Evolutionary conservation across 495 filamentous ascomycete genomes (phyloP).

Genomic region (Lasiosphaeria miniovina): DNA sequence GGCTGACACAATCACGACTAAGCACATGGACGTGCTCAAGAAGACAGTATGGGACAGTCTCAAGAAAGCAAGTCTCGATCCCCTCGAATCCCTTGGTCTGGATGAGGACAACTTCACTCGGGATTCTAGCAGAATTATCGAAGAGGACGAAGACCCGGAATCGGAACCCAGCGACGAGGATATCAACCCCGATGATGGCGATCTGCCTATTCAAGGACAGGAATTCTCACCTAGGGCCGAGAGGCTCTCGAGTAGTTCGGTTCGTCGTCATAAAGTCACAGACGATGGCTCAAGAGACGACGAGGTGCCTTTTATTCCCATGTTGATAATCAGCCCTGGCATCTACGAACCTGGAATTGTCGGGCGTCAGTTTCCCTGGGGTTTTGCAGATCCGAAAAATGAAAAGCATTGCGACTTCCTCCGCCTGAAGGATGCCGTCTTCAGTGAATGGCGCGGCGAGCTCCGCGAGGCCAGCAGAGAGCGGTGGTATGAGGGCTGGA

Average conservation of each 20-base stretch:
- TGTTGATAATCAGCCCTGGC: slow-evolving; percentile 93
- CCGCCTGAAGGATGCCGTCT: slow-evolving; percentile 86
- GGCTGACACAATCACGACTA: slow-evolving; percentile 89
- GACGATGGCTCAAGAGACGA: slow-evolving; percentile 34
- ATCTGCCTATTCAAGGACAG: slow-evolving; percentile 30
- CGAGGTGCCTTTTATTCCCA: slow-evolving; percentile 64
- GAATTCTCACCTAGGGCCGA: slow-evolving; percentile 40
- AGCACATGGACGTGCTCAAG: slow-evolving; percentile 92
- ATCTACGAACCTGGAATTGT: slow-evolving; percentile 74
- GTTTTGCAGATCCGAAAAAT: slow-evolving; percentile 90
- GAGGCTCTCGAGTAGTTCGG: slow-evolving; percentile 48
- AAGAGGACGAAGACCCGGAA: slow-evolving; percentile 53
- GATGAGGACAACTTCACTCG: slow-evolving; percentile 60
- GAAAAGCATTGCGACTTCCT: slow-evolving; percentile 89
- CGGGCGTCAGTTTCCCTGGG: slow-evolving; percentile 91
- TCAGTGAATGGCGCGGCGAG: slow-evolving; percentile 88
- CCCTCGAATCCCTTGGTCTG: slow-evolving; percentile 78
- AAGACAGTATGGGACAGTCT: slow-evolving; percentile 85
- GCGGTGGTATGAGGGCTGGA: slow-evolving; percentile 95
- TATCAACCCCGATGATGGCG: slow-evolving; percentile 23
- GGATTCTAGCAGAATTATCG: slow-evolving; percentile 56
- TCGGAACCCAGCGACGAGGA: slow-evolving; percentile 23
- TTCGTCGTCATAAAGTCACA: slow-evolving; percentile 40
- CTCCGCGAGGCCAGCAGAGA: slow-evolving; percentile 88
- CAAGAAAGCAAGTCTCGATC: slow-evolving; percentile 82